A percentile compares a stretch with the other conserved stretches of the same genome.
phyloP scores from a whole-genome alignment of 805 yeast species.

The Saturnispora dispora region DNA sequence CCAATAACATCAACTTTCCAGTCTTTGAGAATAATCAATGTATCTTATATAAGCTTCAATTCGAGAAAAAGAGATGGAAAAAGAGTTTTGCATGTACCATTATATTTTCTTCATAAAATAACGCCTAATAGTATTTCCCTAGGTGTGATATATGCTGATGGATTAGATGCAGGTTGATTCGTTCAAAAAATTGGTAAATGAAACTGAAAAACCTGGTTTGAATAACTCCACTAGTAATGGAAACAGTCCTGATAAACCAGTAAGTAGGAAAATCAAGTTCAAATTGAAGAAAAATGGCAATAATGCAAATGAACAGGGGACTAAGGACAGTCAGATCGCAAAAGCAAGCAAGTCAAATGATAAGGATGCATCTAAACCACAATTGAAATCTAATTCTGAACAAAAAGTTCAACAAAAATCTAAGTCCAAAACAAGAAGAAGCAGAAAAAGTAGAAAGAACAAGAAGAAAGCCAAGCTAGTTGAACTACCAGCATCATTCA shows the following conservation, averaged over 20 bases:
- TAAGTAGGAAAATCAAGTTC: not conserved
- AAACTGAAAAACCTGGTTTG: not conserved
- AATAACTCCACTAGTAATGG: not conserved
- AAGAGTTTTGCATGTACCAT: not conserved
- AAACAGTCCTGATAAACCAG: not conserved
- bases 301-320: not conserved
- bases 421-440: not conserved
- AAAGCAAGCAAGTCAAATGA: not conserved
- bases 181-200: not conserved
- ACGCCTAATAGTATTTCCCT: not conserved
- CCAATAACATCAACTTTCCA: not conserved
- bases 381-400: not conserved
- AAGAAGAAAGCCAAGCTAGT: not conserved
- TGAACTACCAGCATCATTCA: slow-evolving; percentile 10
- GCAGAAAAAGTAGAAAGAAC: not conserved
- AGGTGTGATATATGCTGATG: not conserved
- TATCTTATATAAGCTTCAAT: not conserved
- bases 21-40: not conserved
- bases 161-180: not conserved
- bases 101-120: not conserved
- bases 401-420: not conserved
- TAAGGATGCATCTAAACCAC: not conserved
- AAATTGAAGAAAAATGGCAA: not conserved
- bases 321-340: not conserved
- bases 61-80: not conserved